phyloP scores from a whole-genome alignment of 441 rosid species.

The Bruguiera hainesii region DNA sequence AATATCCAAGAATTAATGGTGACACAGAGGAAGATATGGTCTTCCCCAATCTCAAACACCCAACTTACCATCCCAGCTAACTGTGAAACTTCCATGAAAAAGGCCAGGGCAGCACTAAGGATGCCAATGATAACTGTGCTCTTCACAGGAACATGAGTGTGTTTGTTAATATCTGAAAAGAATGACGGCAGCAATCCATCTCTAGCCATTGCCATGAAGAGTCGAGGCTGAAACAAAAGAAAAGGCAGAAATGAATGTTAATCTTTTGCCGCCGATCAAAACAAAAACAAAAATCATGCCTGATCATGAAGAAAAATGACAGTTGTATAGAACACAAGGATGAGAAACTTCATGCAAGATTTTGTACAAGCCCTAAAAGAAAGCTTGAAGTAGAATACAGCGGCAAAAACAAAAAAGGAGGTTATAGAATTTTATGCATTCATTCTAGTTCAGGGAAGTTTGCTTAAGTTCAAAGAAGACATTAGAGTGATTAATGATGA shows the following conservation, averaged over 20 bases:
- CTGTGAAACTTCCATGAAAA: slow-evolving; percentile 68
- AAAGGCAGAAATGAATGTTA: background rate
- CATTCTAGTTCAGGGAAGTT: background rate
- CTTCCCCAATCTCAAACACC: too few relatives aligned
- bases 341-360: too few relatives aligned
- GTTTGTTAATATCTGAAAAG: slow-evolving; percentile 61
- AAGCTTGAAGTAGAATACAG: background rate
- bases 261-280: too few relatives aligned
- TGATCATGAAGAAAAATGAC: slow-evolving; percentile 6
- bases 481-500: background rate
- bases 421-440: background rate
- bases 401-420: background rate
- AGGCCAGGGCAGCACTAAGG: slow-evolving; percentile 53
- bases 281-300: too few relatives aligned
- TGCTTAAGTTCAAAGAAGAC: background rate
- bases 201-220: slow-evolving; percentile 82
- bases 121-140: slow-evolving; percentile 61
- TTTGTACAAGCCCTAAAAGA: background rate
- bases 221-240: slow-evolving; percentile 53
- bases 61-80: slow-evolving; percentile 72
- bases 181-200: slow-evolving; percentile 79
- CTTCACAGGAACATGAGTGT: slow-evolving; percentile 66
- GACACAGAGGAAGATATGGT: too few relatives aligned
- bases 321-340: background rate
- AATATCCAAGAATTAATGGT: too few relatives aligned